Base-by-base conservation (phyloP, 2,329 filamentous ascomycete species). In the Xylariales sp. region DNA sequence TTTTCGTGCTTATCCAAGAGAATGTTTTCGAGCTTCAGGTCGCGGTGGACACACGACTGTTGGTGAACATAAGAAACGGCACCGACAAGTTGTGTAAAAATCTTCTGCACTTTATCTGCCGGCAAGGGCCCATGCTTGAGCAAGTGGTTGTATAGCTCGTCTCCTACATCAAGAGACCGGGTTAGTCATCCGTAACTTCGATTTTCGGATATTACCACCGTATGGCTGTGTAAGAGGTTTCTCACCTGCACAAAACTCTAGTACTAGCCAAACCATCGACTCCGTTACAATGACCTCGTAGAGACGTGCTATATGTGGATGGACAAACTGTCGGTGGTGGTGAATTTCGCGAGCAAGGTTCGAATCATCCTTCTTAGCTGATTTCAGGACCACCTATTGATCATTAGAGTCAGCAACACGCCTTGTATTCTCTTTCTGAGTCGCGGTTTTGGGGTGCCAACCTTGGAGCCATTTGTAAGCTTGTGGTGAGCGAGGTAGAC, bases 221-320 rank as follows among this genome's bases (percentile, higher is more conserved):
- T n/a, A n/a, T n/a, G n/a, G n/a, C n/a, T n/a, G n/a, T n/a, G n/a
- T n/a, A n/a, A n/a, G n/a, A n/a, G n/a, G 44, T 29, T 15, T 42
- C 67, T 36, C 77, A 89, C 88, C 90, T 46, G 88, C 84, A 64
- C 93, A 98, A 61, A 95, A 98, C 67, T 98, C 93, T 54, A 98
- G 69, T 20, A 94, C 93, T 56, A 98, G 75, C 93, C 93, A 98
- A 37, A 98, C 94, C 61, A 97, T 65, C 34, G 72, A 82, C 65
- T 98, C 93, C 2, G 93, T 98, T 45, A 98, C 90, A 53, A 98
- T 95, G 43, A 98, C 91, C 69, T 98, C 93, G 70, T 98, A 97
- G 16, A 98, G 72, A 35, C 93, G 80, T 31, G 93, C 90, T 53
- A 98, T 98, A 65, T 98, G 93, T 16, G 93, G 93, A 57, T 98